These are phyloP conservation scores for Suillus hirtellus DNA, from an alignment of 768 basidiomycete species.

Conservation along the genomic window DNA sequence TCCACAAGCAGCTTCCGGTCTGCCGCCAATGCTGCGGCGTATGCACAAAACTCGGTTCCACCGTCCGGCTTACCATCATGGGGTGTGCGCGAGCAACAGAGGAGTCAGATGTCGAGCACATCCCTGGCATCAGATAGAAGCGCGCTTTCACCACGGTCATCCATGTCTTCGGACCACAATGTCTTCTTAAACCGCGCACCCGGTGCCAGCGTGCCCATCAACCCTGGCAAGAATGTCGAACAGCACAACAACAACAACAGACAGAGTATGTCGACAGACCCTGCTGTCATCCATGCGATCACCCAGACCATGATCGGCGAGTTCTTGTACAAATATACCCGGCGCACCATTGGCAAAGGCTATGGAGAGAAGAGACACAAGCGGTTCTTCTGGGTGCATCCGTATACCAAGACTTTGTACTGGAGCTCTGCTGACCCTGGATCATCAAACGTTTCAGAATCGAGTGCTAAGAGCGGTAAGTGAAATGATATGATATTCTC, in stretches of 20 bases:
- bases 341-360: constrained; percentile 85
- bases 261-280: constrained; percentile 70
- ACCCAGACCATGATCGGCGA: constrained; percentile 99
- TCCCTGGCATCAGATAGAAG: constrained; percentile 73
- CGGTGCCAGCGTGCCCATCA: constrained; percentile 38
- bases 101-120: constrained; percentile 62
- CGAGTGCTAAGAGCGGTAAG: constrained; percentile 96
- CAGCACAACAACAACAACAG: constrained; percentile 24
- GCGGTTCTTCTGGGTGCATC: constrained; percentile 99
- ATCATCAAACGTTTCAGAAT: constrained; percentile 82
- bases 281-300: constrained; percentile 89
- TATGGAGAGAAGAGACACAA: constrained; percentile 88
- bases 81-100: constrained; percentile 51
- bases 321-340: constrained; percentile 97
- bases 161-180: constrained; percentile 78
- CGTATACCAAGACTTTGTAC: constrained; percentile 96
- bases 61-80: constrained; percentile 48
- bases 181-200: constrained; percentile 44
- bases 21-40: constrained; percentile 58
- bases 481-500: constrained; percentile 22
- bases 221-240: constrained; percentile 40
- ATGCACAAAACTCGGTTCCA: constrained; percentile 47
- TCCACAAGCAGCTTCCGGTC: constrained; percentile 86
- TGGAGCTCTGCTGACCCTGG: constrained; percentile 97
- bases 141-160: constrained; percentile 72